Base-by-base conservation (phyloP, 257 asterid genomes). In the Nicotiana attenuata region DNA sequence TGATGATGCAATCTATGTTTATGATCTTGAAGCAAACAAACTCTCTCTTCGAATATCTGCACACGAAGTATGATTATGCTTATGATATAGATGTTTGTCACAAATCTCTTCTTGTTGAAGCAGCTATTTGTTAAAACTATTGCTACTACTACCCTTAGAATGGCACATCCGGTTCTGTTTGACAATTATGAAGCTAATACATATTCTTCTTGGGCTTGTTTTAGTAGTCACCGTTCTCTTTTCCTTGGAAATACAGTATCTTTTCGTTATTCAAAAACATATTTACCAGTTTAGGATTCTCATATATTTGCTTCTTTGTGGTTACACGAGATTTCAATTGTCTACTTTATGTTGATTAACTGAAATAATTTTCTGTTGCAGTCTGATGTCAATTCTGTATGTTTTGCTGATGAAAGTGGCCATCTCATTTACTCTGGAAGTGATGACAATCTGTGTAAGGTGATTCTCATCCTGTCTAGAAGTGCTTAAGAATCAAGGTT, bases 361-460 rank as follows among this genome's bases (percentile, higher is more conserved):
- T 50, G 76, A 16, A 78, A 64, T 82, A 71, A 61, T 73, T 55
- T 80, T 82, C 63, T 63, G 66, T 19, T 88, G 89, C 97, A 95
- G 98, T 88, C 97, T 64, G 98, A 95, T 85, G 98, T 95, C 71
- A 95, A 95, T 84, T 84, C 97, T 1, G 98, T 95, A 13, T 93
- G 98, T 86, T 95, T 95, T 89, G 98, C 97, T 81, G 98, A 95
- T 89, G 98, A 92, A 88, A 90, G 92, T 82, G 93, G 98, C 50
- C 92, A 91, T 85, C 94, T 95, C 35, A 93, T 95, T 65, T 95
- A 92, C 85, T 95, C 98, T 45, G 98, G 98, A 80, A 88, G 98
- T 53, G 98, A 95, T 20, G 98, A 95, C 87, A 91, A 88, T 82
- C 88, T 92, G 78, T 92, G 97, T 85, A 95, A 95, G 98, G 98